phyloP scores from a whole-genome alignment of 2,329 filamentous ascomycete species.

The Parastagonospora avenae region DNA sequence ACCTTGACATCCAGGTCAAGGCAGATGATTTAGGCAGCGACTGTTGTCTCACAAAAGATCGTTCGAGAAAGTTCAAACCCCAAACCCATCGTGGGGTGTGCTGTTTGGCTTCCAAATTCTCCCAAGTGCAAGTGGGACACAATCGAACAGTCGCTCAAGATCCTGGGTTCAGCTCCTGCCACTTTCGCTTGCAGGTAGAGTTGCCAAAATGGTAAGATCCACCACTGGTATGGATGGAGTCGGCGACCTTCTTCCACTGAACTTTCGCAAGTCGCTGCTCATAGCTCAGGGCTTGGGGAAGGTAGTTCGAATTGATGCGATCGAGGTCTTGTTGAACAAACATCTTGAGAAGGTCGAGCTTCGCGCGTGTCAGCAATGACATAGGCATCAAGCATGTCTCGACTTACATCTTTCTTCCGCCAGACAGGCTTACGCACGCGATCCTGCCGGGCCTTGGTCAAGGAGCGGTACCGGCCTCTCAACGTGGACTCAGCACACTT shows the following conservation, averaged over 20 bases:
- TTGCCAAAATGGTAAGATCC: slow-evolving; percentile 65
- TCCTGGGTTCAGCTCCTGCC: slow-evolving; percentile 49
- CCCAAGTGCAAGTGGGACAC: not conserved
- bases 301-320: slow-evolving; percentile 18
- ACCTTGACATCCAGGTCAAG: too few relatives aligned
- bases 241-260: slow-evolving; percentile 64
- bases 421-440: slow-evolving; percentile 71
- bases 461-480: slow-evolving; percentile 67
- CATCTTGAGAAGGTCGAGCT: slow-evolving; percentile 33
- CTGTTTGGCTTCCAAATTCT: not conserved
- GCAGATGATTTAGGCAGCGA: too few relatives aligned
- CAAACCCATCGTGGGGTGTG: too few relatives aligned
- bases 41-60: too few relatives aligned
- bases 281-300: slow-evolving; percentile 4
- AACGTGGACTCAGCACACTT: slow-evolving; percentile 73
- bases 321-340: slow-evolving; percentile 29
- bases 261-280: slow-evolving; percentile 49
- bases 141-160: not conserved
- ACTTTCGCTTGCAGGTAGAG: slow-evolving; percentile 67
- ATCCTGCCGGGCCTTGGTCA: slow-evolving; percentile 67
- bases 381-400: not conserved
- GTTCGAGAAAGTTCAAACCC: too few relatives aligned
- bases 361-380: slow-evolving; percentile 8
- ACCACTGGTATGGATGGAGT: slow-evolving; percentile 58
- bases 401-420: slow-evolving; percentile 67